phyloP scores from a whole-genome alignment of 768 basidiomycete species.

The Artomyces pyxidatus region DNA sequence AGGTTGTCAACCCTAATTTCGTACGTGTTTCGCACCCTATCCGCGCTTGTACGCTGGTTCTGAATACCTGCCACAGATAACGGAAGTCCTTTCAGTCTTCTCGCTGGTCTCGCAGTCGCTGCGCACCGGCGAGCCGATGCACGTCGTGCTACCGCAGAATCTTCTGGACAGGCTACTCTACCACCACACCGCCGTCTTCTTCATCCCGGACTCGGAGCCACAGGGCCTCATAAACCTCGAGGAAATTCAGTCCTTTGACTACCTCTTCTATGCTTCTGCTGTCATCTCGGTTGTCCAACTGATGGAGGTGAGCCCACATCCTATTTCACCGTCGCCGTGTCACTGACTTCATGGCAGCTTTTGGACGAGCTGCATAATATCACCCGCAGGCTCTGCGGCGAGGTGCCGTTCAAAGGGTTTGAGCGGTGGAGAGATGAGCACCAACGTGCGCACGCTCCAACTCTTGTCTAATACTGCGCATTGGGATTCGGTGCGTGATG shows the following conservation, averaged over 20 bases:
- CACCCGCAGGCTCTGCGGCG: constrained; percentile 13
- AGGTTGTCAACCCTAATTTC: constrained; percentile 48
- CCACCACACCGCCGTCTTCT: constrained; percentile 24
- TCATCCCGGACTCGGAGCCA: neutral
- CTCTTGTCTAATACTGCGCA: too few species aligned
- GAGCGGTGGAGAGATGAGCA: constrained; percentile 15
- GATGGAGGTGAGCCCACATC: constrained; percentile 2
- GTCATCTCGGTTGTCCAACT: constrained; percentile 14
- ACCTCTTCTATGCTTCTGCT: constrained; percentile 13
- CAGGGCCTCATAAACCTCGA: constrained; percentile 9
- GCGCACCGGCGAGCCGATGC: constrained; percentile 12
- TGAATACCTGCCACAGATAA: constrained; percentile 21
- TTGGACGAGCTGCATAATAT: constrained; percentile 13
- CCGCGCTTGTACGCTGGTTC: neutral
- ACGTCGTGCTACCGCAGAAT: constrained; percentile 12
- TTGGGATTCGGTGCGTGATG: too few species aligned
- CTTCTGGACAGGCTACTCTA: constrained; percentile 34
- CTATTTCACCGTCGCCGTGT: neutral
- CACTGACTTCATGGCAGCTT: neutral
- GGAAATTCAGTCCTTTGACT: constrained; percentile 10
- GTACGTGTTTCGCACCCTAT: constrained; percentile 23
- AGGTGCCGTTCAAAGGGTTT: constrained; percentile 16
- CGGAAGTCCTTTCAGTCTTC: constrained; percentile 37
- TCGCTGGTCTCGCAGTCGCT: constrained; percentile 15
- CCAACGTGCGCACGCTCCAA: constrained; percentile 5